Evolutionary conservation across 75 land plant species (phyloP).

Genomic region (Selaginella moellendorffii): DNA sequence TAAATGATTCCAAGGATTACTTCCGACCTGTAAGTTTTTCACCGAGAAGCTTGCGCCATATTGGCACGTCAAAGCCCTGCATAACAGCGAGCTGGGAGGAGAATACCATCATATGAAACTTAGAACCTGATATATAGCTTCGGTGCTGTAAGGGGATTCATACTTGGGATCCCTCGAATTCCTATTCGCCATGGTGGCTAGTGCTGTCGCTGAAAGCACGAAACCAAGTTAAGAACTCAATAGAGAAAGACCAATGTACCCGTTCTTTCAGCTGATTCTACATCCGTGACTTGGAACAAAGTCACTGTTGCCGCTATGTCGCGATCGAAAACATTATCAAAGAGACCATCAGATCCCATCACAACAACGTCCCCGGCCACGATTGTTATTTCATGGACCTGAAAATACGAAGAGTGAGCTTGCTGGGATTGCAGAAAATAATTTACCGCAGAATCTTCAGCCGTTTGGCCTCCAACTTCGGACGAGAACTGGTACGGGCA

Average conservation of each 20-base stretch:
- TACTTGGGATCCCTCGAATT: conserved; percentile 55
- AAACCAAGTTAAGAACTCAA: neutral
- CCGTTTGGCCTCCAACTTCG: conserved; percentile 61
- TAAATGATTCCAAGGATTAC: neutral
- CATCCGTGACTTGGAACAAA: conserved; percentile 15
- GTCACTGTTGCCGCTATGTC: conserved; percentile 48
- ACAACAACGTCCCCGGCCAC: conserved; percentile 60
- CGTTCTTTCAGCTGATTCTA: conserved; percentile 38
- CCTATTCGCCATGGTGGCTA: conserved; percentile 59
- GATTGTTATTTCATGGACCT: conserved; percentile 56
- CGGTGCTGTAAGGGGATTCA: conserved; percentile 76
- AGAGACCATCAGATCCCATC: conserved; percentile 96
- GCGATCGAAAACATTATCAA: conserved; percentile 82
- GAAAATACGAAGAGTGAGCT: no score
- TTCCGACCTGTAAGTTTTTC: conserved; percentile 61
- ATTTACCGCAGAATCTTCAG: conserved; percentile 73
- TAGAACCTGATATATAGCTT: conserved; percentile 78
- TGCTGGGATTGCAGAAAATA: no score
- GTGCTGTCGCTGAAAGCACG: conserved; percentile 49
- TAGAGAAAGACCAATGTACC: conserved; percentile 29
- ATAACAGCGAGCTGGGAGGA: neutral
- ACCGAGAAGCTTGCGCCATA: conserved; percentile 70
- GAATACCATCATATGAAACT: neutral
- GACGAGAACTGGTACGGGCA: conserved; percentile 95
- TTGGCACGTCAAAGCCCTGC: conserved; percentile 76